phyloP scores from a whole-genome alignment of 2,329 filamentous ascomycete species.

The Curvularia verruculosa region DNA sequence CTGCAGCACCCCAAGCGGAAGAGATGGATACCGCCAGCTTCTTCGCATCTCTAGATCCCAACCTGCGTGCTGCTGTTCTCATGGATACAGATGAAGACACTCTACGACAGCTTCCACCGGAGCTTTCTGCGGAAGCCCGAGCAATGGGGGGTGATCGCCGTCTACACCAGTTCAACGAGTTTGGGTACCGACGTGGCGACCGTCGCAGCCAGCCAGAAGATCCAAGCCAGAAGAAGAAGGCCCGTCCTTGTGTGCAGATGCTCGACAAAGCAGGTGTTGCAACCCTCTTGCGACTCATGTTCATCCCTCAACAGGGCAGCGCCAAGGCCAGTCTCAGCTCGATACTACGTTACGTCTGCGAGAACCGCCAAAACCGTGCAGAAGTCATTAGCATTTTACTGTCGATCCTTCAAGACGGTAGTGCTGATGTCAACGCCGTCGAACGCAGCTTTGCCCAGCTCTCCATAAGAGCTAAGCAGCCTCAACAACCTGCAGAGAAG shows the following conservation, averaged over 20 bases:
- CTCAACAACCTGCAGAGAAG: constrained; percentile 67
- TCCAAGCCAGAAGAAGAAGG: constrained; percentile 66
- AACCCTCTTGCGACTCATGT: constrained; percentile 97
- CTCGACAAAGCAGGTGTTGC: constrained; percentile 94
- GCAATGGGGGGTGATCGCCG: constrained; percentile 65
- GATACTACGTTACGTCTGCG: constrained; percentile 88
- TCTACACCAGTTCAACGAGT: constrained; percentile 59
- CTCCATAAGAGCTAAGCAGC: constrained; percentile 86
- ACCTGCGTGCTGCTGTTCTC: constrained; percentile 82
- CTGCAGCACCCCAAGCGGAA: constrained; percentile 55
- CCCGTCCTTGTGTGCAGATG: constrained; percentile 88
- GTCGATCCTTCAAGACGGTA: constrained; percentile 94
- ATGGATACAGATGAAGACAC: constrained; percentile 91
- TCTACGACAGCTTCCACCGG: constrained; percentile 80
- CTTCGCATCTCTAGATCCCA: constrained; percentile 84
- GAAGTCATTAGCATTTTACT: constrained; percentile 93
- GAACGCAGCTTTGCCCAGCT: constrained; percentile 95
- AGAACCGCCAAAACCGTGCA: constrained; percentile 93
- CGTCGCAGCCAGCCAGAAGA: constrained; percentile 53
- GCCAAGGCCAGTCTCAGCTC: constrained; percentile 83
- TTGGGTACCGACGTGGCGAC: constrained; percentile 41
- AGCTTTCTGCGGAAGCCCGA: constrained; percentile 85
- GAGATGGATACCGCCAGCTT: constrained; percentile 96
- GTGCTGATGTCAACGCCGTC: constrained; percentile 87
- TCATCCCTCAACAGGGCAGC: constrained; percentile 88